phyloP scores from a whole-genome alignment of 148 eudicot genomes.

The Rhododendron kiyosumense region DNA sequence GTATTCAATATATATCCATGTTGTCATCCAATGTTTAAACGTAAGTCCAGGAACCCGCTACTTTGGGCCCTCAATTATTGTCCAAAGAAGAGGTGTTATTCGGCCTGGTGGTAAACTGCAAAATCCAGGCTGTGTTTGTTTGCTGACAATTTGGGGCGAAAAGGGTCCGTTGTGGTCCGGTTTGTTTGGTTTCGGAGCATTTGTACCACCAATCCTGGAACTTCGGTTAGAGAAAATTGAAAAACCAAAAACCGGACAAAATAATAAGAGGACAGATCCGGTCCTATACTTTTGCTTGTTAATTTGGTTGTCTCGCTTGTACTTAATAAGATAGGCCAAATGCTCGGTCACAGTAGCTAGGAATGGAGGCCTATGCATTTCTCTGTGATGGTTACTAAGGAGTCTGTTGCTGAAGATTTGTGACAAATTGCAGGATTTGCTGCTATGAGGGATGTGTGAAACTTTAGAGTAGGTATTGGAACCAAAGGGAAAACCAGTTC shows the following conservation, averaged over 20 bases:
- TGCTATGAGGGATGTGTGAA: constrained; percentile 25
- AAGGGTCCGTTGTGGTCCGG: neutral
- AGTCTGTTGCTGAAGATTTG: neutral
- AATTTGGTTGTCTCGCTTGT: too few relatives aligned
- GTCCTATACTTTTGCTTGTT: neutral
- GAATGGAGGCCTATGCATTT: neutral
- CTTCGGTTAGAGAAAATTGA: neutral
- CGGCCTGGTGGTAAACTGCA: neutral
- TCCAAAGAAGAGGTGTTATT: neutral
- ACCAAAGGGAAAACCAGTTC: constrained; percentile 23
- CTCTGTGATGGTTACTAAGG: neutral
- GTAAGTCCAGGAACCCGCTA: too few relatives aligned
- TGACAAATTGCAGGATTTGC: constrained; percentile 24
- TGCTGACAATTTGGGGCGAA: neutral
- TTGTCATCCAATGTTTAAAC: too few relatives aligned
- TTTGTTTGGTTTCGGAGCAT: neutral
- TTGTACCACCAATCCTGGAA: neutral
- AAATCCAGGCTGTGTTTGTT: neutral
- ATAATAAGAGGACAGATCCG: neutral
- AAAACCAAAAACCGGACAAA: neutral
- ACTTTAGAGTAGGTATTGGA: constrained; percentile 19
- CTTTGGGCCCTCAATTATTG: too few relatives aligned
- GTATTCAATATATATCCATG: too few relatives aligned
- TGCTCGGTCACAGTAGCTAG: neutral
- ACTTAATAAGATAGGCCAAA: neutral